Conservation (phyloP, 306 rosid genomes). For the Mimosa bimucronata region DNA sequence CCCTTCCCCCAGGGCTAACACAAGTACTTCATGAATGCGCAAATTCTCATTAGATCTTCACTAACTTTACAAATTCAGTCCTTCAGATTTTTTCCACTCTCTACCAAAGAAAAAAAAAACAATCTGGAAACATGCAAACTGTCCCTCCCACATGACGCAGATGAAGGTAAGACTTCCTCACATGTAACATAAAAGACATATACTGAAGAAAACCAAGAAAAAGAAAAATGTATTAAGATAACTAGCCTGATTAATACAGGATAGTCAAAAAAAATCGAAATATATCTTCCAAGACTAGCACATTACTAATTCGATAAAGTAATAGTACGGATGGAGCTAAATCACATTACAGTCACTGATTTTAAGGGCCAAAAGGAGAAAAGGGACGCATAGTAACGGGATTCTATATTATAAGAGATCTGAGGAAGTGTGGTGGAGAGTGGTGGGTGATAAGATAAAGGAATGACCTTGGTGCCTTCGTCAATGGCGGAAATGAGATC, state of each 20-base stretch:
- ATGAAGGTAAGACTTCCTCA: background rate
- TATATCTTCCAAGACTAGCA: background rate
- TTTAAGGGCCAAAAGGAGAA: background rate
- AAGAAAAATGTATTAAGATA: background rate
- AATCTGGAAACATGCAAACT: background rate
- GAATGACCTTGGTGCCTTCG: slow-evolving; percentile 78
- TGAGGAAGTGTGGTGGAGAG: background rate
- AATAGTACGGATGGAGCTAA: background rate
- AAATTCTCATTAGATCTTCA: slow-evolving; percentile 25
- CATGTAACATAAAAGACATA: slow-evolving; percentile 13
- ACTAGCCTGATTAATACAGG: slow-evolving; percentile 21
- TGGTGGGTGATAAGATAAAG: background rate
- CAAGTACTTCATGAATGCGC: background rate
- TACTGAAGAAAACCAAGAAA: slow-evolving; percentile 18
- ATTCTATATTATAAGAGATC: slow-evolving; percentile 22
- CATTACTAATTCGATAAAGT: background rate
- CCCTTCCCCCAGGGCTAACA: background rate
- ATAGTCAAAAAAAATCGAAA: slow-evolving; percentile 11
- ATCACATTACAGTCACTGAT: background rate
- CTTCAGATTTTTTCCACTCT: slow-evolving; percentile 2
- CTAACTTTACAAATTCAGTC: slow-evolving; percentile 10
- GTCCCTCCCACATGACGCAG: background rate
- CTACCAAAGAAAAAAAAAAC: background rate
- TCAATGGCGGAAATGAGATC: slow-evolving; percentile 95
- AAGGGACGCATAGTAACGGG: background rate